phyloP scores from a whole-genome alignment of 192 early-diverging fungal species.

The Mortierella alpina region DNA sequence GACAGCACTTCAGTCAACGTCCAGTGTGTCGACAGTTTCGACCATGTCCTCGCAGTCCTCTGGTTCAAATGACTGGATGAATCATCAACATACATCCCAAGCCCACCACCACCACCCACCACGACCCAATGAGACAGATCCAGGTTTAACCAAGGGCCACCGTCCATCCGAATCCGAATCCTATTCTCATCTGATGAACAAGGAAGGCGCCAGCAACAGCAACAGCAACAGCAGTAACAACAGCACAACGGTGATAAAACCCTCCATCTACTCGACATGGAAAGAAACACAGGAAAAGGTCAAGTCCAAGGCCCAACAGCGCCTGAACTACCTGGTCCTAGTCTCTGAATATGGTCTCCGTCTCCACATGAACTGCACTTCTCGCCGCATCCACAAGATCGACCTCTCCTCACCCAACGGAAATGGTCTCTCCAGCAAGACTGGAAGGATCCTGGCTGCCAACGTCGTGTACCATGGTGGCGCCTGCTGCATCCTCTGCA shows the following conservation, averaged over 20 bases:
- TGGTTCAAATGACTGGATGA: not conserved
- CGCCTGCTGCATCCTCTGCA: slow-evolving; percentile 38
- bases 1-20: slow-evolving; percentile 5
- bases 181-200: not conserved
- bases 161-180: slow-evolving; percentile 18
- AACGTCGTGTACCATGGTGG: slow-evolving; percentile 43
- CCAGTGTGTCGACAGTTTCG: slow-evolving; percentile 27
- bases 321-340: slow-evolving; percentile 40
- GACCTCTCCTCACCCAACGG: slow-evolving; percentile 11
- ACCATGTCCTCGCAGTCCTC: not conserved
- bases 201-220: not conserved
- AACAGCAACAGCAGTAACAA: not conserved
- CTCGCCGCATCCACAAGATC: slow-evolving; percentile 36
- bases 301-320: slow-evolving; percentile 35
- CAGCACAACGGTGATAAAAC: not conserved
- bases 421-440: not conserved
- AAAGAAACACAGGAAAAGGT: slow-evolving; percentile 38
- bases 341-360: slow-evolving; percentile 38
- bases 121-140: slow-evolving; percentile 2
- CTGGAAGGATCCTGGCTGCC: slow-evolving; percentile 36
- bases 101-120: not conserved
- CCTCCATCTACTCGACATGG: slow-evolving; percentile 27
- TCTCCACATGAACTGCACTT: slow-evolving; percentile 52
- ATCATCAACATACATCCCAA: not conserved
- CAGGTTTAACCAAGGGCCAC: not conserved